Evolutionary conservation across 805 yeast species (phyloP).

Genomic region (Cyberlindnera meyerae): DNA sequence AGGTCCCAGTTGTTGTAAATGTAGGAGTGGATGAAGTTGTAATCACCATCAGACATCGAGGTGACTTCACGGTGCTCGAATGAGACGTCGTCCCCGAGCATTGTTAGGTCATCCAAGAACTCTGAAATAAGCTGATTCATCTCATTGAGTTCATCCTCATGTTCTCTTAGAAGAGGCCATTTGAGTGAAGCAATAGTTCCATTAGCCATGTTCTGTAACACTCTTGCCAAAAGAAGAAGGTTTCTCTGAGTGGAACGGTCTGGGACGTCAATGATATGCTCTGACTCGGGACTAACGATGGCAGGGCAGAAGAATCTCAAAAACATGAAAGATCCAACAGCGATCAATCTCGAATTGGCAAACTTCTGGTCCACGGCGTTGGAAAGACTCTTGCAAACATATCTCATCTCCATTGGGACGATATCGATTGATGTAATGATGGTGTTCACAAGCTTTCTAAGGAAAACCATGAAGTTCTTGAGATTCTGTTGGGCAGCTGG

Average conservation of each 20-base stretch:
- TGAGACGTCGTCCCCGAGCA: constrained; percentile 19
- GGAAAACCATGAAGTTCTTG: constrained; percentile 48
- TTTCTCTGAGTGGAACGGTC: constrained; percentile 50
- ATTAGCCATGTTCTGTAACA: constrained; percentile 82
- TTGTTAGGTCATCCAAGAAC: constrained; percentile 37
- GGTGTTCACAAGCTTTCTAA: constrained; percentile 51
- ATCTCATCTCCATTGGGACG: constrained; percentile 69
- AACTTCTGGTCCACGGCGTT: constrained; percentile 53
- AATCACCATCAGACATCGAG: constrained; percentile 25
- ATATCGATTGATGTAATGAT: constrained; percentile 49
- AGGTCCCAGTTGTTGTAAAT: constrained; percentile 45
- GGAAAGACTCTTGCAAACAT: constrained; percentile 64
- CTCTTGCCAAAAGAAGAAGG: constrained; percentile 73
- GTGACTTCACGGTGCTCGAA: constrained; percentile 22
- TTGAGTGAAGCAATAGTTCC: constrained; percentile 63
- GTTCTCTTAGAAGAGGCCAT: constrained; percentile 49
- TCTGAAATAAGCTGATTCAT: constrained; percentile 35
- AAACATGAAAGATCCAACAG: constrained; percentile 84
- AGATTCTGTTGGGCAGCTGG: constrained; percentile 37
- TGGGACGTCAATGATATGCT: constrained; percentile 35
- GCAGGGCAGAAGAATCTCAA: constrained; percentile 83
- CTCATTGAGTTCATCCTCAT: constrained; percentile 36
- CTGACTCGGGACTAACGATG: constrained; percentile 74
- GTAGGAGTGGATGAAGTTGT: constrained; percentile 41
- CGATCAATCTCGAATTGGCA: constrained; percentile 60